A percentile compares a stretch with the other conserved stretches of the same genome.
phyloP scores from a whole-genome alignment of 1,284 basidiomycete genomes.

The Austroboletus novae-zelandiae region DNA sequence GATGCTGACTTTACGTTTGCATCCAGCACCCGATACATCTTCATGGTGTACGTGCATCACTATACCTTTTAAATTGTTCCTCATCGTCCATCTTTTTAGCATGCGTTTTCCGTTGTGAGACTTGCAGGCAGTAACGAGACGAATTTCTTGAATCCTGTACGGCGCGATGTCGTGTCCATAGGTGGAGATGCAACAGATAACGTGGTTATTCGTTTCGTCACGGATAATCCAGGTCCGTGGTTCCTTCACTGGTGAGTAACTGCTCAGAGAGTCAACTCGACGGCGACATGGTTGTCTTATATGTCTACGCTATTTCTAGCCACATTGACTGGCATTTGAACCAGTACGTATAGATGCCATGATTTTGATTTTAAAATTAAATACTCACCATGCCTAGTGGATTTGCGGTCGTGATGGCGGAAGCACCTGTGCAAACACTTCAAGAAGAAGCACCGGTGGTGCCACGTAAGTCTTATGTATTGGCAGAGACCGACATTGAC shows the following conservation, averaged over 20 bases:
- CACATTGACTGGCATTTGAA: constrained; percentile 38
- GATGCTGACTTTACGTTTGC: background rate
- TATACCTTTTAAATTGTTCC: background rate
- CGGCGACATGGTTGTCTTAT: constrained; percentile 24
- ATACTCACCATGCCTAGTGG: constrained; percentile 18
- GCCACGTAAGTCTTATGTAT: constrained; percentile 18
- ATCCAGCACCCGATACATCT: constrained; percentile 34
- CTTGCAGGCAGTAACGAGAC: background rate
- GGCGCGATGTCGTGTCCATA: too few species aligned
- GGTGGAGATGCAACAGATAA: too few species aligned
- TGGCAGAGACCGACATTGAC: too few species aligned
- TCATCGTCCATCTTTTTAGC: too few species aligned
- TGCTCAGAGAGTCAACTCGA: too few species aligned
- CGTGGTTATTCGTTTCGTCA: too few species aligned
- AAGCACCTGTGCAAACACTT: constrained; percentile 9
- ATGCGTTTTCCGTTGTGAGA: too few species aligned
- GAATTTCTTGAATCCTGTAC: constrained; percentile 15
- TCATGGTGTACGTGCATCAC: constrained; percentile 31
- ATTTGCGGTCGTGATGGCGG: constrained; percentile 26
- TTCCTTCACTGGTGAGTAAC: too few species aligned
- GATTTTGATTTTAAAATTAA: background rate
- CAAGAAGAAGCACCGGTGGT: constrained; percentile 1
- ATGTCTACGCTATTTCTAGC: background rate
- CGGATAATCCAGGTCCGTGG: too few species aligned
- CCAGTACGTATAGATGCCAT: constrained; percentile 21